A percentile compares a stretch with the other conserved stretches of the same genome.
Conservation (phyloP, 192 early-diverging fungal genomes). For the Linnemannia zychae region DNA sequence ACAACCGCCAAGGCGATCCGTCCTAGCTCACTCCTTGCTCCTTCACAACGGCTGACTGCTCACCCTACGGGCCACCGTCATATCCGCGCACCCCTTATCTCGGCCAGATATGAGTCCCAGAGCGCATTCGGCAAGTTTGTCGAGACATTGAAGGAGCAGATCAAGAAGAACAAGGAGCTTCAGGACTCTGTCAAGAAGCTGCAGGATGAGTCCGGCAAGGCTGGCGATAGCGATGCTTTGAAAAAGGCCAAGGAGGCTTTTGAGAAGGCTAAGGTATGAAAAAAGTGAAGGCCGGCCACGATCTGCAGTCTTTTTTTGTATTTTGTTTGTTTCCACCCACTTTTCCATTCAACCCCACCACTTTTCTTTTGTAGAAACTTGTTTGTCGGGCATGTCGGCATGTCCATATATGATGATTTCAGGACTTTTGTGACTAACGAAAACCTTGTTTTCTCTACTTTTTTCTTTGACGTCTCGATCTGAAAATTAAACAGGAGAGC, state of each 20-base stretch:
- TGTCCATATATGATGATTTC: background rate
- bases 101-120: constrained; percentile 50
- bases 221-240: constrained; percentile 89
- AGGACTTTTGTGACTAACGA: background rate
- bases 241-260: constrained; percentile 86
- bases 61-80: constrained; percentile 25
- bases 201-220: constrained; percentile 83
- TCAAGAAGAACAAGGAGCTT: constrained; percentile 95
- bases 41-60: constrained; percentile 47
- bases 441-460: background rate
- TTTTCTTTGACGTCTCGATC: constrained; percentile 11
- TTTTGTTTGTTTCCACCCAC: background rate
- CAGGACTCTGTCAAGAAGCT: constrained; percentile 93
- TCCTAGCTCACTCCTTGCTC: constrained; percentile 23
- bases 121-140: constrained; percentile 72
- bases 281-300: constrained; percentile 42
- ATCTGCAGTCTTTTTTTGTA: background rate
- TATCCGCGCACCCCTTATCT: constrained; percentile 38
- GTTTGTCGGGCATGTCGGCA: background rate
- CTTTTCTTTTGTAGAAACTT: background rate
- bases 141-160: constrained; percentile 92
- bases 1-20: constrained; percentile 37
- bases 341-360: background rate
- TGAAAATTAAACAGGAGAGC: constrained; percentile 44
- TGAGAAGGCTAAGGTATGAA: constrained; percentile 66